Evolutionary conservation across 331 rosid species (phyloP), one percentile per base, ranked within the genome.

Genomic region (Arachis monticola): DNA sequence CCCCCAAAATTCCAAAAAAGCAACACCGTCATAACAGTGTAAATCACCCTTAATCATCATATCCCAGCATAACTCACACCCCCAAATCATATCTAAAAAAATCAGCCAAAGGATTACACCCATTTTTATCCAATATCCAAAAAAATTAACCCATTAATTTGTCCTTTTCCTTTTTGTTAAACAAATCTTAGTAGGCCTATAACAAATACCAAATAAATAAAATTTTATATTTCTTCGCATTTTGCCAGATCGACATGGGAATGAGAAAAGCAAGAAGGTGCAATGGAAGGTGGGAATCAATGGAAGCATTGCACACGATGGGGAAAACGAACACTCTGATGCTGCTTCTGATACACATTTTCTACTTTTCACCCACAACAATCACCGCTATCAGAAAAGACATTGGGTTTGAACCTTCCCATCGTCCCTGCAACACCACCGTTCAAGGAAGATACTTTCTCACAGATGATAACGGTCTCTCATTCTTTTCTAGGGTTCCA

Each of bases 371-470:
- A 22, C 60, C 64, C 60, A 50, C 60, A 47, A 2, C 52, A 7
- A 7, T 76, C 27, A 5, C 47, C 66, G 75, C 64, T 55, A 81
- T 72, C 63, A 88, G 99, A 86, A 92, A 83, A 60, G 88, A 90
- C 67, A 77, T 84, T 60, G 85, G 96, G 10, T 88, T 92, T 69
- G 85, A 67, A 67, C 87, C 64, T 67, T 60, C 31, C 45, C 70
- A 41, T 31, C 84, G 5, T 53, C 3, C 66, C 56, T 94, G 99
- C 83, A 83, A 82, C 70, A 88, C 62, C 82, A 94, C 99, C n/a
- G 95, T 94, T 73, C 97, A 87, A 85, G 98, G 98, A 67, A 85
- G 96, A 84, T 87, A 84, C 85, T 72, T 87, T 41, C 86, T 91
- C 7, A 79, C 99, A 8, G 99, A 94, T 73, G 89, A 92, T 67